phyloP scores from a whole-genome alignment of 2,329 filamentous ascomycete species.

The Fusarium concolor region DNA sequence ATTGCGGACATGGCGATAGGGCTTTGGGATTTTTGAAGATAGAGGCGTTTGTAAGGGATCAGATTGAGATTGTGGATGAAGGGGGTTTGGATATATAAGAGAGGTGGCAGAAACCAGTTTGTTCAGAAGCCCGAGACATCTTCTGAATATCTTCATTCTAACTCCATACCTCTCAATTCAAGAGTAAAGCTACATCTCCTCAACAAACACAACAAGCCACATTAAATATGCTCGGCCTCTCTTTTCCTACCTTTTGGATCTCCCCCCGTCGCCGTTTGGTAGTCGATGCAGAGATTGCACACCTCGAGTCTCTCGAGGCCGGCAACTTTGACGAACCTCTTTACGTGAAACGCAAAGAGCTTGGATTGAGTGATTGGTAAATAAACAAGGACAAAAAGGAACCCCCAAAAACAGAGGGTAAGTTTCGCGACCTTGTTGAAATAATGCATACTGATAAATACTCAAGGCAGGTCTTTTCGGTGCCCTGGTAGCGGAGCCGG shows the following conservation, averaged over 20 bases:
- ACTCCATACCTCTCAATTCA: not conserved
- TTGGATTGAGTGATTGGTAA: constrained; percentile 36
- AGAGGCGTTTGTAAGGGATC: not conserved
- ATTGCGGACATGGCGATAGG: constrained; percentile 10
- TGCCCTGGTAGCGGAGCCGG: constrained; percentile 14
- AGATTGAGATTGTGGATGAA: not conserved
- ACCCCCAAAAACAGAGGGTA: not conserved
- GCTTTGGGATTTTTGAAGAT: constrained; percentile 18
- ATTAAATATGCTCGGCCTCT: constrained; percentile 39
- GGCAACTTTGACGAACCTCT: constrained; percentile 37
- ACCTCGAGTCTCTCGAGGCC: constrained; percentile 27
- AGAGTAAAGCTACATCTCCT: not conserved
- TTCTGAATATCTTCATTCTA: not conserved
- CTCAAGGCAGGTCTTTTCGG: constrained; percentile 6
- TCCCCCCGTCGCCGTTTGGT: constrained; percentile 36
- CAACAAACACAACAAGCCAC: not conserved
- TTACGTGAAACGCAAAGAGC: constrained; percentile 19
- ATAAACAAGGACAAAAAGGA: not conserved
- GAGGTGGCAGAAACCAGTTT: not conserved
- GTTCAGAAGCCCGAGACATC: not conserved
- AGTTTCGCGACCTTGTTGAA: not conserved
- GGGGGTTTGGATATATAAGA: not conserved
- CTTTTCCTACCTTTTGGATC: constrained; percentile 31
- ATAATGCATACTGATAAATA: not conserved
- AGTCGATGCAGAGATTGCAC: constrained; percentile 25